Percentiles rank a stretch among this genome's conserved stretches.
These are phyloP conservation scores for Leccinellum albellum DNA, from an alignment of 768 basidiomycete genomes.

Conservation along the genomic window DNA sequence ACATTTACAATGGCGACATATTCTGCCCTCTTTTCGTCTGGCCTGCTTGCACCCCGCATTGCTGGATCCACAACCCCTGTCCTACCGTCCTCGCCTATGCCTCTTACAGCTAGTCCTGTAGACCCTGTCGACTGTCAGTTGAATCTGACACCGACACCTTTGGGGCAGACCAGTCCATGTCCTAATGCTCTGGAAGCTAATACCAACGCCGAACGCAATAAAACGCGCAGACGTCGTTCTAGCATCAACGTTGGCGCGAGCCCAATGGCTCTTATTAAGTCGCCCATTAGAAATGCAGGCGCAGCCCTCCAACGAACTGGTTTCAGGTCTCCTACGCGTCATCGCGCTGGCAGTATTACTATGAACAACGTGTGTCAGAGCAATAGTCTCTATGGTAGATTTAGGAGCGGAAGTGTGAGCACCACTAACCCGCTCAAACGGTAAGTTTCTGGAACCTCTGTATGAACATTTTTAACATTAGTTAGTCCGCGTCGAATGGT, in stretches of 20 bases:
- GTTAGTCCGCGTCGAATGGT: slow-evolving; percentile 40
- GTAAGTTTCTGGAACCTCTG: slow-evolving; percentile 24
- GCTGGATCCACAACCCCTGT: slow-evolving; percentile 22
- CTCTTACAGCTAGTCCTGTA: slow-evolving; percentile 15
- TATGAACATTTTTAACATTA: background rate
- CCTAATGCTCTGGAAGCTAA: slow-evolving; percentile 18
- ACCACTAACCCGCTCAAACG: slow-evolving; percentile 29
- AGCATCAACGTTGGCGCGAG: slow-evolving; percentile 53
- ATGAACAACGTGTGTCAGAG: slow-evolving; percentile 32
- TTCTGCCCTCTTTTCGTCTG: slow-evolving; percentile 69
- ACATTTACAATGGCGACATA: slow-evolving; percentile 41
- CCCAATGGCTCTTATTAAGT: slow-evolving; percentile 57
- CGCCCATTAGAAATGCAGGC: slow-evolving; percentile 49
- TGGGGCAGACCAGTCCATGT: slow-evolving; percentile 24
- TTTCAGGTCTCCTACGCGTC: slow-evolving; percentile 35
- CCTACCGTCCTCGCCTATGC: slow-evolving; percentile 24
- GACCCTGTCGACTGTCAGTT: slow-evolving; percentile 36
- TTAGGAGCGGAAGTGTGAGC: slow-evolving; percentile 54
- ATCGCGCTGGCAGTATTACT: slow-evolving; percentile 45
- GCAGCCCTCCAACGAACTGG: slow-evolving; percentile 49
- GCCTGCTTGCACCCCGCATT: slow-evolving; percentile 53
- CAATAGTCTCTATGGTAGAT: slow-evolving; percentile 46
- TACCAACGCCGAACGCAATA: slow-evolving; percentile 33
- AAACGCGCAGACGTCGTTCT: slow-evolving; percentile 58
- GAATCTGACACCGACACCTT: slow-evolving; percentile 37